phyloP scores from a whole-genome alignment of 1,284 basidiomycete genomes.

The Inonotus hispidus region DNA sequence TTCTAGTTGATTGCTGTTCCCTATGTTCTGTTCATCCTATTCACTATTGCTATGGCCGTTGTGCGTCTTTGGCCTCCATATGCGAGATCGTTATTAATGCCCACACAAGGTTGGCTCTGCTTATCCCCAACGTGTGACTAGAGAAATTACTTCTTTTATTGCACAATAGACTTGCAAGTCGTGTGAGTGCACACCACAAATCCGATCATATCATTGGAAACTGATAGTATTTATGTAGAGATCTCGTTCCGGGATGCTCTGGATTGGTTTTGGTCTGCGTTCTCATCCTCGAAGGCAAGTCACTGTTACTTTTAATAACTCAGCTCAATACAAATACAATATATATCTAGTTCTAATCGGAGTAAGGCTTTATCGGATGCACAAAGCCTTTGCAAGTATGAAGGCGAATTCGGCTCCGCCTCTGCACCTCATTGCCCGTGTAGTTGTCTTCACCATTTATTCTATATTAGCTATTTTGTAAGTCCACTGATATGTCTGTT shows the following conservation, averaged over 20 bases:
- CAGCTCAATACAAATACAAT: background rate
- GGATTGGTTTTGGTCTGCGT: conserved; percentile 6
- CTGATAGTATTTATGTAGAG: background rate
- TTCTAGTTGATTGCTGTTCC: conserved; percentile 6
- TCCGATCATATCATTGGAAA: background rate
- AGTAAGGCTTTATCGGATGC: conserved; percentile 6
- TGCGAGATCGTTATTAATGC: background rate
- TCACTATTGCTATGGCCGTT: conserved; percentile 2
- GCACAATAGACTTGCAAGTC: conserved; percentile 12
- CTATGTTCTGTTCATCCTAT: conserved; percentile 10
- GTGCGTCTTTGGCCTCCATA: background rate
- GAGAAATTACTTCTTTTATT: conserved; percentile 11
- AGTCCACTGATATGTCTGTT: background rate
- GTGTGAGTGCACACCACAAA: conserved; percentile 2
- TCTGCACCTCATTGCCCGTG: conserved; percentile 2
- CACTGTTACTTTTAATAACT: background rate
- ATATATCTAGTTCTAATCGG: conserved; percentile 4
- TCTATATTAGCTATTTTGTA: conserved; percentile 11
- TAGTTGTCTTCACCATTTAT: conserved; percentile 11
- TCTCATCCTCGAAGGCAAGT: conserved; percentile 6
- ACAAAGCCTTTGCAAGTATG: background rate
- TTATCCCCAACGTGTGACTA: conserved; percentile 4
- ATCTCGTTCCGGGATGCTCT: conserved; percentile 13
- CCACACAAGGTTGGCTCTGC: conserved; percentile 3
- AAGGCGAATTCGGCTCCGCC: background rate